phyloP scores from a whole-genome alignment of 179 eudicot species.

The Nepenthes alata region DNA sequence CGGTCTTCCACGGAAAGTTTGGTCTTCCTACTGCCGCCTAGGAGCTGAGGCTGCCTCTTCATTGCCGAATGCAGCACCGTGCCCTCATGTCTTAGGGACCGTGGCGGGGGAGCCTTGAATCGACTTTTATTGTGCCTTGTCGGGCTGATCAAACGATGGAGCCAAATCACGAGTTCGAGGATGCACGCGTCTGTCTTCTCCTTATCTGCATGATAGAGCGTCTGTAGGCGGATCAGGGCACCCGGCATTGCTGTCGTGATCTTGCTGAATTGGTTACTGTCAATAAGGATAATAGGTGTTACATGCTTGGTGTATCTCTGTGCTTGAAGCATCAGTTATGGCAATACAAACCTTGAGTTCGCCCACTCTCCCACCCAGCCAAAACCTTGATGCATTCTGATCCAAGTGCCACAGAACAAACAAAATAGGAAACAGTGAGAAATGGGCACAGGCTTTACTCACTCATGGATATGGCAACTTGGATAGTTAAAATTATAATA shows the following conservation, averaged over 20 bases:
- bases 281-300: too few species aligned
- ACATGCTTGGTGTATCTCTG: background rate
- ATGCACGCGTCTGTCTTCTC: slow-evolving; percentile 47
- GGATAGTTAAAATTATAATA: too few species aligned
- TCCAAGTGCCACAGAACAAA: background rate
- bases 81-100: slow-evolving; percentile 41
- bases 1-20: slow-evolving; percentile 49
- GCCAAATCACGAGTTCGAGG: slow-evolving; percentile 56
- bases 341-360: background rate
- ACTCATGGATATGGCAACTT: too few species aligned
- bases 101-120: slow-evolving; percentile 15
- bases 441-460: background rate
- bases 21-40: slow-evolving; percentile 13
- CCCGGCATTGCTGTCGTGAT: slow-evolving; percentile 23
- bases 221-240: slow-evolving; percentile 55
- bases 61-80: slow-evolving; percentile 12
- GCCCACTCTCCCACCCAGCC: slow-evolving; percentile 77
- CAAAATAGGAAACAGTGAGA: background rate
- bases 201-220: slow-evolving; percentile 78
- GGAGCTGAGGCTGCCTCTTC: slow-evolving; percentile 7
- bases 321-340: background rate
- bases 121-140: slow-evolving; percentile 46
- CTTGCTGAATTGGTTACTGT: slow-evolving; percentile 54
- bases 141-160: slow-evolving; percentile 56
- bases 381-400: slow-evolving; percentile 77